Evolutionary conservation across 2,329 filamentous ascomycete species (phyloP), one percentile per base, ranked within the genome.

Genomic region (Thielaviopsis punctulata): DNA sequence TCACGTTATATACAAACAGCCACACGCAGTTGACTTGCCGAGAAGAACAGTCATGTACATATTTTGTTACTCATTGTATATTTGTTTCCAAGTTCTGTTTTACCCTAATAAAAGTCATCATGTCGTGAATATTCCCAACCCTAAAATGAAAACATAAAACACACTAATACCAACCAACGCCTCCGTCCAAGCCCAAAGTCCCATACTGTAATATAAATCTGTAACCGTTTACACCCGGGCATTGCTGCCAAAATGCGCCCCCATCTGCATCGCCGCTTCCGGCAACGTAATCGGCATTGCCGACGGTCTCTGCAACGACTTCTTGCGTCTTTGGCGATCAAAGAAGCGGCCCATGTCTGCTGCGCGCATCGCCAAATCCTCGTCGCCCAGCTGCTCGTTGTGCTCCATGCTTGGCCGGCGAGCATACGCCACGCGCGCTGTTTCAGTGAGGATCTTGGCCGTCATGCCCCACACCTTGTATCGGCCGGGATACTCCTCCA

Each of bases 391-490:
- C 51, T 69, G 66, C 2, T 62, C 59, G 52, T 77, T 78, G 57
- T 78, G 73, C 68, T 93, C 86, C 64, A 95, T 94, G 62, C 87
- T 83, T 3, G 90, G 90, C 62, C 86, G 79, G 66, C 84, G 76
- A 2, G 68, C 82, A 63, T 92, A 96, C 19, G 89, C 90, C 18
- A 94, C 74, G 56, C 86, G 73, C 30, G 90, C 89, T 4, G 84
- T 83, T 66, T 96, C 90, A 4, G 95, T 86, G 52, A 95, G 65
- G 52, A 96, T 90, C 50, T 87, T 73, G 2, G 87, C 90, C 51
- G 90, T 96, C 86, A 96, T 90, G 15, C 90, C 90, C 76, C 89
- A 95, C 4, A 96, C 88, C 59, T 84, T 80, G 66, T 92, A 95
- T 36, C 84, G 72, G 2, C 70, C 69, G 3, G 66, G 62, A 10